These are phyloP conservation scores for rapeseed (Brassica napus) DNA, from an alignment of 345 rosid species.

Conservation along the genomic window Da-Ae NC_063450.1:54803501-54804000, in stretches of 20 bases:
- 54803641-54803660: not conserved
- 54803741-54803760: not conserved
- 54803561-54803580: not conserved
- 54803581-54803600: not conserved
- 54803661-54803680: not conserved
- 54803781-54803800: not conserved
- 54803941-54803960: too few species aligned
- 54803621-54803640: not conserved
- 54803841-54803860: slow-evolving; percentile 58
- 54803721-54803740: slow-evolving; percentile 28
- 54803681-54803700: not conserved
- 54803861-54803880: slow-evolving; percentile 96
- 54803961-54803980: too few species aligned
- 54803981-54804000: slow-evolving; percentile 84
- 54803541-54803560: not conserved
- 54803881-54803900: slow-evolving; percentile 97
- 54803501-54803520: not conserved
- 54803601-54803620: not conserved
- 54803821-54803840: slow-evolving; percentile 5
- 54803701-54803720: not conserved
- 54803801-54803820: not conserved
- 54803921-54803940: not conserved
- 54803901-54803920: slow-evolving; percentile 45
- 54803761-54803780: slow-evolving; percentile 14
- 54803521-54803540: not conserved